These are phyloP conservation scores for Rhynchosporium secalis DNA, from an alignment of 2,329 filamentous ascomycete species.

Conservation along the genomic window DNA sequence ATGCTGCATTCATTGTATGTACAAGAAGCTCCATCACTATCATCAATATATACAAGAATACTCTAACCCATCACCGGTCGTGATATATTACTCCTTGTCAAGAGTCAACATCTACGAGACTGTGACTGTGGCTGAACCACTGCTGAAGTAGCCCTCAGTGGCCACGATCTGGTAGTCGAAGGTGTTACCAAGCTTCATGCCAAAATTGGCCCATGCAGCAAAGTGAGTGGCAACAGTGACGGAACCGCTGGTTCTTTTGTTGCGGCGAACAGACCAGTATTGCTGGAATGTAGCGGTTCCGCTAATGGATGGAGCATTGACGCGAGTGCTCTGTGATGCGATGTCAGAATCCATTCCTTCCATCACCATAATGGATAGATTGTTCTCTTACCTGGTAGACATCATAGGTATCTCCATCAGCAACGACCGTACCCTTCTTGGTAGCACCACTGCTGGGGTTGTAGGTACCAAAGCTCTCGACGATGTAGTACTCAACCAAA, in stretches of 20 bases:
- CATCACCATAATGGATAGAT: background rate
- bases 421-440: constrained; percentile 51
- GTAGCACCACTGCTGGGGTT: constrained; percentile 50
- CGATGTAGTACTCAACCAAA: constrained; percentile 49
- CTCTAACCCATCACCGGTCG: background rate
- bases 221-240: constrained; percentile 54
- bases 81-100: background rate
- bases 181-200: constrained; percentile 48
- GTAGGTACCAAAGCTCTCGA: constrained; percentile 54
- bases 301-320: constrained; percentile 47
- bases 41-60: background rate
- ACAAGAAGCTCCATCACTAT: too few species aligned
- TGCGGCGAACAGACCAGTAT: constrained; percentile 53
- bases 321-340: constrained; percentile 38
- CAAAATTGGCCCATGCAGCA: constrained; percentile 50
- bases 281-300: constrained; percentile 54
- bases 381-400: constrained; percentile 34
- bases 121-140: constrained; percentile 22
- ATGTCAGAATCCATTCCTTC: background rate
- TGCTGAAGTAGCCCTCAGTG: constrained; percentile 24
- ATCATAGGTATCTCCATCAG: constrained; percentile 56
- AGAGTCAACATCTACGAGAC: constrained; percentile 12
- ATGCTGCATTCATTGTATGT: background rate
- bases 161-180: constrained; percentile 52
- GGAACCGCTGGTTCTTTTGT: constrained; percentile 51